Percentiles rank a stretch among this genome's conserved stretches.
Evolutionary conservation across 768 basidiomycete genomes (phyloP).

Genomic region (Pisolithus tinctorius): DNA sequence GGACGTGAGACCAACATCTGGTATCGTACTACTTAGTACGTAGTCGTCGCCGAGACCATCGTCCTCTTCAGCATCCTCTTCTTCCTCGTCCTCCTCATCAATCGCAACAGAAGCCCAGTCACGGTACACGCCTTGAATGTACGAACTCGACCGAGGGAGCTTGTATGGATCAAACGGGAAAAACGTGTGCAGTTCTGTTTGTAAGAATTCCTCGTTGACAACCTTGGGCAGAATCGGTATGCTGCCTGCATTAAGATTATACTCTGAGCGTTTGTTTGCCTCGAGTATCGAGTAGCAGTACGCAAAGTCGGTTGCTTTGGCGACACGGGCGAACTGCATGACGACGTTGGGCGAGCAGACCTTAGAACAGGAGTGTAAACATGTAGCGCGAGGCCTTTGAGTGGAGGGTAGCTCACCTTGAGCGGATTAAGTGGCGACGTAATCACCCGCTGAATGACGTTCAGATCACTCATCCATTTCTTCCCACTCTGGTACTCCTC

Average conservation of each 20-base stretch:
- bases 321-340: slow-evolving; percentile 87
- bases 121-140: slow-evolving; percentile 79
- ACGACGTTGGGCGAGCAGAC: slow-evolving; percentile 89
- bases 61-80: slow-evolving; percentile 56
- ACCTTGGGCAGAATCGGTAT: slow-evolving; percentile 13
- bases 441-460: slow-evolving; percentile 73
- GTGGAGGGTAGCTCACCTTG: slow-evolving; percentile 43
- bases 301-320: slow-evolving; percentile 83
- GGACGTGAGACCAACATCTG: neutral
- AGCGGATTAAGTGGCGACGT: slow-evolving; percentile 83
- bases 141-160: slow-evolving; percentile 69
- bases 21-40: neutral
- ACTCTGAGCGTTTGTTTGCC: slow-evolving; percentile 70
- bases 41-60: slow-evolving; percentile 30
- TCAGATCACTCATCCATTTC: slow-evolving; percentile 83
- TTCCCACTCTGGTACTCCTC: slow-evolving; percentile 42
- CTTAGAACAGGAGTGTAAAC: slow-evolving; percentile 29
- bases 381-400: neutral
- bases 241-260: slow-evolving; percentile 24
- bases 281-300: slow-evolving; percentile 94
- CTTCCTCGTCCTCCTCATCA: slow-evolving; percentile 62
- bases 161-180: slow-evolving; percentile 99
- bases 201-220: slow-evolving; percentile 32
- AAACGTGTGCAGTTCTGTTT: slow-evolving; percentile 81
- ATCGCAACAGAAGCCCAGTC: slow-evolving; percentile 84